Evolutionary conservation across 352 stramenopile genomes (phyloP).

Genomic region (Globisporangium solare): DNA sequence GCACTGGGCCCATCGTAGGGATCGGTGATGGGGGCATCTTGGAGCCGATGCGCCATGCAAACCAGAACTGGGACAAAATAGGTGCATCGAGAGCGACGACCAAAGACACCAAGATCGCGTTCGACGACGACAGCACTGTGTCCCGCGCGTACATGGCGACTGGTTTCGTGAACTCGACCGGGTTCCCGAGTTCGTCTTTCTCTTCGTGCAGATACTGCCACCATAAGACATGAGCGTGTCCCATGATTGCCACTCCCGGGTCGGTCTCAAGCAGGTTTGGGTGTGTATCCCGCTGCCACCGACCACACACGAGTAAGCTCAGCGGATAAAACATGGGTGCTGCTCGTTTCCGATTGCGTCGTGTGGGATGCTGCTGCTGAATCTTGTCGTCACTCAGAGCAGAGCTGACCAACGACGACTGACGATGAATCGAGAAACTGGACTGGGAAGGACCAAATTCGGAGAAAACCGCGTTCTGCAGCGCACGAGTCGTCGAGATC

Average conservation of each 20-base stretch:
- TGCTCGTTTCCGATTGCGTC: constrained; percentile 3
- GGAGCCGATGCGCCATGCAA: constrained; percentile 63
- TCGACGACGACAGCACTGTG: constrained; percentile 43
- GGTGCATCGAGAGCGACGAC: constrained; percentile 59
- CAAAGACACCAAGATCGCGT: constrained; percentile 56
- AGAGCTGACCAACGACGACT: background rate
- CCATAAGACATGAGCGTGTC: constrained; percentile 37
- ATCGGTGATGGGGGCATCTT: constrained; percentile 32
- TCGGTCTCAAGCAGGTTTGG: constrained; percentile 30
- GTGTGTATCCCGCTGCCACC: constrained; percentile 25
- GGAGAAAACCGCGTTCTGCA: constrained; percentile 49
- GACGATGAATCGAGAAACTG: background rate
- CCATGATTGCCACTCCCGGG: constrained; percentile 36
- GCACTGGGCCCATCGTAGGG: constrained; percentile 9
- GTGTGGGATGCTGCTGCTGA: background rate
- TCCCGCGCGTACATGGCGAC: constrained; percentile 55
- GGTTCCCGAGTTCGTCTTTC: background rate
- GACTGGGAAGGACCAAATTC: constrained; percentile 6
- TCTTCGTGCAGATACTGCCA: constrained; percentile 46
- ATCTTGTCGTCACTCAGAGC: background rate
- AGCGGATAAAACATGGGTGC: constrained; percentile 30
- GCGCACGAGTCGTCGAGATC: constrained; percentile 47
- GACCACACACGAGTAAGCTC: constrained; percentile 52
- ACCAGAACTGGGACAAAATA: constrained; percentile 48
- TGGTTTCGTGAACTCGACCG: constrained; percentile 39